phyloP scores from a whole-genome alignment of 352 stramenopile genomes.

The Globisporangium emineosum region DNA sequence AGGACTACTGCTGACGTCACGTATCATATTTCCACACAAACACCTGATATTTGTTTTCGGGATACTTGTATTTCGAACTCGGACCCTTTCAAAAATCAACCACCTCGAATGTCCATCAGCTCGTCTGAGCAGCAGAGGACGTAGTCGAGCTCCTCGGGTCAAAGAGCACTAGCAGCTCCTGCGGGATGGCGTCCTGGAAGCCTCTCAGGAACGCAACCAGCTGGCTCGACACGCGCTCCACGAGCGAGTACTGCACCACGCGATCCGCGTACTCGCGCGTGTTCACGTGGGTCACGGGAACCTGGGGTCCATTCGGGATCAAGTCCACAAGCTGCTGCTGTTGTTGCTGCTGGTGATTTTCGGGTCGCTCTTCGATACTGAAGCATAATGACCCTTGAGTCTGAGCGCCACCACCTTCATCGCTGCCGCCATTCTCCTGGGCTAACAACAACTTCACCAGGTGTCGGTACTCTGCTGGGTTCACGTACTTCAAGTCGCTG shows the following conservation, averaged over 20 bases:
- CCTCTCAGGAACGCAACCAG: not conserved
- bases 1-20: too few species aligned
- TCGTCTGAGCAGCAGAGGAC: not conserved
- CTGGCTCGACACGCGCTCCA: not conserved
- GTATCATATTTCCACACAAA: too few species aligned
- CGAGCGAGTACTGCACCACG: not conserved
- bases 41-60: too few species aligned
- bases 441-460: constrained; percentile 19
- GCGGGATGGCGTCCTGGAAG: not conserved
- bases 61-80: too few species aligned
- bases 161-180: constrained; percentile 3
- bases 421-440: constrained; percentile 12
- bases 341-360: not conserved
- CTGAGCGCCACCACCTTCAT: too few species aligned
- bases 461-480: constrained; percentile 24
- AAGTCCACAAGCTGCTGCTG: not conserved
- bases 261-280: not conserved
- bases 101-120: not conserved
- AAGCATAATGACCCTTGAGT: not conserved
- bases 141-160: not conserved
- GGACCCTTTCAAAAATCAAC: not conserved
- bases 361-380: not conserved
- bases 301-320: not conserved
- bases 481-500: constrained; percentile 76
- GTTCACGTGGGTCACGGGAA: not conserved